A percentile compares a stretch with the other conserved stretches of the same genome.
These are phyloP conservation scores for Bruguiera hainesii DNA, from an alignment of 441 rosid species.

Conservation along the genomic window DNA sequence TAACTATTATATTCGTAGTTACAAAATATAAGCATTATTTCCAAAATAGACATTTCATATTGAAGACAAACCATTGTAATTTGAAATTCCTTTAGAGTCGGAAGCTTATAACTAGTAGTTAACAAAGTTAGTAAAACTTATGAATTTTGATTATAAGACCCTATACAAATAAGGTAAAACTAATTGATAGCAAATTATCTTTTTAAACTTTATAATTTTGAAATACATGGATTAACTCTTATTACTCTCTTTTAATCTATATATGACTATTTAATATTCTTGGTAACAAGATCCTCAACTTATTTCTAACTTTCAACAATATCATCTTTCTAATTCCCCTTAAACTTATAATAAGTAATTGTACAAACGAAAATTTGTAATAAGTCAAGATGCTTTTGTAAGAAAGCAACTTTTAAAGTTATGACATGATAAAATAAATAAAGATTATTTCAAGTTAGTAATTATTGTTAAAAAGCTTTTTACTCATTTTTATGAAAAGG, in stretches of 20 bases:
- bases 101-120: rapidly evolving
- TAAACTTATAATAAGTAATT: too few relatives aligned
- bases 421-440: background rate
- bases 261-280: background rate
- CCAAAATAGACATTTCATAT: background rate
- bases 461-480: background rate
- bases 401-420: background rate
- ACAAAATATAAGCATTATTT: background rate
- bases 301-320: background rate
- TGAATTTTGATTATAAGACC: background rate
- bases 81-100: background rate
- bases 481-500: background rate
- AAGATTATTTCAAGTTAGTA: background rate
- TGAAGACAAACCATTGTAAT: background rate
- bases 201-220: background rate
- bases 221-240: rapidly evolving
- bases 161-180: background rate
- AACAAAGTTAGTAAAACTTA: background rate
- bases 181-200: background rate
- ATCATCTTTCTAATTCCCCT: too few relatives aligned
- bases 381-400: rapidly evolving
- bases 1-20: background rate
- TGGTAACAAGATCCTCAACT: background rate
- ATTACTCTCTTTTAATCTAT: background rate
- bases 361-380: rapidly evolving